phyloP scores from a whole-genome alignment of 2,329 filamentous ascomycete species.

The Periconia macrospinosa region DNA sequence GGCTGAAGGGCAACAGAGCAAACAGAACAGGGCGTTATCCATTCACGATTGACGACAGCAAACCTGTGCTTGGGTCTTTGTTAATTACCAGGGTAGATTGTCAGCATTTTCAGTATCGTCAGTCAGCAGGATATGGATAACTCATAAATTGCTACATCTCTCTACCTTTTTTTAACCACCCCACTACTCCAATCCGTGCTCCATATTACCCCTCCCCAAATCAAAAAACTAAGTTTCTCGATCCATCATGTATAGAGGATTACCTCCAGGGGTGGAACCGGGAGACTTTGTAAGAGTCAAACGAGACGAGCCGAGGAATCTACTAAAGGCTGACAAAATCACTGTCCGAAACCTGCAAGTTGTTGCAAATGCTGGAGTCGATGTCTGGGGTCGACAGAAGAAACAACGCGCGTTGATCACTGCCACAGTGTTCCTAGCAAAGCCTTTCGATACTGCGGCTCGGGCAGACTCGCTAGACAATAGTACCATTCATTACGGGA shows the following conservation, averaged over 20 bases:
- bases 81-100: no score
- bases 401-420: slow-evolving; percentile 66
- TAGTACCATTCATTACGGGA: slow-evolving; percentile 78
- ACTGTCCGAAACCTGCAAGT: slow-evolving; percentile 65
- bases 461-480: slow-evolving; percentile 61
- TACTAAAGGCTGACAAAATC: slow-evolving; percentile 47
- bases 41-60: neutral
- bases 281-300: neutral
- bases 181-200: no score
- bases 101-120: no score
- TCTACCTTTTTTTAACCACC: no score
- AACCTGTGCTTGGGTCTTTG: neutral
- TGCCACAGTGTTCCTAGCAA: slow-evolving; percentile 59
- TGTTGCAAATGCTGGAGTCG: slow-evolving; percentile 59
- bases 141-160: no score
- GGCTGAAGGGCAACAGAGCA: slow-evolving; percentile 33
- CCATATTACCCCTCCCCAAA: neutral
- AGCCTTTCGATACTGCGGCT: slow-evolving; percentile 61
- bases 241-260: neutral
- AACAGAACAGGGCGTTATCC: slow-evolving; percentile 2
- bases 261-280: neutral
- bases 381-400: slow-evolving; percentile 69
- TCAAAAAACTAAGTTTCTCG: neutral
- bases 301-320: neutral
- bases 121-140: no score